A percentile compares a stretch with the other conserved stretches of the same genome.
phyloP scores from a whole-genome alignment of 2,329 filamentous ascomycete genomes.

The Colletotrichum sp. region DNA sequence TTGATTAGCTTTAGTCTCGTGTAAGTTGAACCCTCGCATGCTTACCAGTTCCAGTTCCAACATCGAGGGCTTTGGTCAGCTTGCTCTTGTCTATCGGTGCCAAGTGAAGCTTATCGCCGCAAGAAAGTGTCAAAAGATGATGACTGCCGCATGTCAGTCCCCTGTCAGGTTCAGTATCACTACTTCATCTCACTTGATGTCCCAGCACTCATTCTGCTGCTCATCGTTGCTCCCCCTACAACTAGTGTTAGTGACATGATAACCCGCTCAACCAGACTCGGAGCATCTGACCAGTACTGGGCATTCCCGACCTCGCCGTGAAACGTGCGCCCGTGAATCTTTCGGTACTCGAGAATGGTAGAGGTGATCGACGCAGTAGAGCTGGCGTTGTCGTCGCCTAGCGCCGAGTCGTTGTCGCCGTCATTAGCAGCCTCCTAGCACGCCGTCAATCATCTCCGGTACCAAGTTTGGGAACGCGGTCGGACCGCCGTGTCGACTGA shows the following conservation, averaged over 20 bases:
- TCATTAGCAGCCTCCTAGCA: slow-evolving; percentile 2
- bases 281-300: slow-evolving; percentile 28
- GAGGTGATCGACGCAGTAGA: slow-evolving; percentile 34
- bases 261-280: rapidly evolving
- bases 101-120: slow-evolving; percentile 27
- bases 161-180: background rate
- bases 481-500: background rate
- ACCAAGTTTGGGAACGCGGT: background rate
- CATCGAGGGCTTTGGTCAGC: slow-evolving; percentile 41
- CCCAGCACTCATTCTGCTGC: slow-evolving; percentile 33
- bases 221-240: slow-evolving; percentile 32
- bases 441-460: background rate
- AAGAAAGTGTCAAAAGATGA: slow-evolving; percentile 26
- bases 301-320: slow-evolving; percentile 31
- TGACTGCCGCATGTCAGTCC: slow-evolving; percentile 22
- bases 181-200: slow-evolving; percentile 29
- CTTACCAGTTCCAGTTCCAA: slow-evolving; percentile 52
- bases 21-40: background rate
- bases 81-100: slow-evolving; percentile 28
- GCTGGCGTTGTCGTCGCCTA: slow-evolving; percentile 19
- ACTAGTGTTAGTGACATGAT: background rate
- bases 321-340: slow-evolving; percentile 34
- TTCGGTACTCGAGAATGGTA: slow-evolving; percentile 33
- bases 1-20: background rate
- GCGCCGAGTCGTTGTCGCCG: slow-evolving; percentile 17